These are phyloP conservation scores for Ambrosia hybrid DNA, from an alignment of 140 eudicot genomes.

Conservation along the genomic window DNA sequence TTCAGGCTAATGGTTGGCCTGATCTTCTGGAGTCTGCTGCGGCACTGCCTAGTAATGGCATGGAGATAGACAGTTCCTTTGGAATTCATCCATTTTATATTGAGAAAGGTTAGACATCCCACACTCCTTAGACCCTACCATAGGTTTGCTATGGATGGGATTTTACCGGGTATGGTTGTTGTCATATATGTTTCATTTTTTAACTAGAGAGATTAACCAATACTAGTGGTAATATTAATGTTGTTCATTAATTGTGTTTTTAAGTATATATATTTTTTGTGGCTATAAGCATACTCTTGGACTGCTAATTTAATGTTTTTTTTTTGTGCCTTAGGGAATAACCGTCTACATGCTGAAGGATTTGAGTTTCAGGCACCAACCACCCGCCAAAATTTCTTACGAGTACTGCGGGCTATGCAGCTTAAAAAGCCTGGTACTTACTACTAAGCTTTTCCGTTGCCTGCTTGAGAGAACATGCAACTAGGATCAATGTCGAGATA, in stretches of 20 bases:
- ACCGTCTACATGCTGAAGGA: constrained; percentile 45
- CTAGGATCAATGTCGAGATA: too few species aligned
- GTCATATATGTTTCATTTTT: neutral
- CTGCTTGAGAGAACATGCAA: neutral
- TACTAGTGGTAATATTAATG: neutral
- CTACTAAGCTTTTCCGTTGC: neutral
- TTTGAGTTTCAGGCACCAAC: constrained; percentile 93
- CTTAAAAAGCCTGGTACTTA: constrained; percentile 83
- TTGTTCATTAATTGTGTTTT: neutral
- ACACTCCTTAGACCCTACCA: too few species aligned
- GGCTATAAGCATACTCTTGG: too few species aligned
- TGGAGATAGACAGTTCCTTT: constrained; percentile 54
- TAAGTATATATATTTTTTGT: too few species aligned
- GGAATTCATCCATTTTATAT: constrained; percentile 95
- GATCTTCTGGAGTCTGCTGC: constrained; percentile 38
- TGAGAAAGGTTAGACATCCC: constrained; percentile 56
- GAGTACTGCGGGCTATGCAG: constrained; percentile 98
- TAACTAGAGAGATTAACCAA: neutral
- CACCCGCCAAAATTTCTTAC: constrained; percentile 73
- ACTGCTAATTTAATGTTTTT: neutral
- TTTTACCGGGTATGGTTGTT: neutral
- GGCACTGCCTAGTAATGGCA: constrained; percentile 35
- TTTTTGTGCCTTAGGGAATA: constrained; percentile 42
- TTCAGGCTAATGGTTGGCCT: constrained; percentile 49
- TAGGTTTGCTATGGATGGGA: neutral